A percentile compares a stretch with the other conserved stretches of the same genome.
These are phyloP conservation scores for Baudoinia panamericana DNA, from an alignment of 495 filamentous ascomycete genomes.

Conservation along the genomic window DNA sequence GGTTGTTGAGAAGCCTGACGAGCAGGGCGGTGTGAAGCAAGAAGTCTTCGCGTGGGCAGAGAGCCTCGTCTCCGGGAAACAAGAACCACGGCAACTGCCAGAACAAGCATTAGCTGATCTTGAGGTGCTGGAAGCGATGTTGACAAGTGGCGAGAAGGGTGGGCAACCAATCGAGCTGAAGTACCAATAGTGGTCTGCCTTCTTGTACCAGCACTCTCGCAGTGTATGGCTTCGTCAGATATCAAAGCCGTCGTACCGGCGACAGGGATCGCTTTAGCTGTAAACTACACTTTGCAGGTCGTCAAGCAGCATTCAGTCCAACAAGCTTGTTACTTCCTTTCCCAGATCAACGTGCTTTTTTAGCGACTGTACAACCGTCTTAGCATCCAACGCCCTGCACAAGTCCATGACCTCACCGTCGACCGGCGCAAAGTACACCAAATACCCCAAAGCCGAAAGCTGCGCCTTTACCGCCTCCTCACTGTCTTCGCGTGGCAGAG, in stretches of 20 bases:
- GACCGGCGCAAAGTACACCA: slow-evolving; percentile 55
- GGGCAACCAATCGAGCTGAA: slow-evolving; percentile 34
- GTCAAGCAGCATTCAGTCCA: no score
- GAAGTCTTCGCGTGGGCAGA: slow-evolving; percentile 58
- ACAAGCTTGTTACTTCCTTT: slow-evolving; percentile 11
- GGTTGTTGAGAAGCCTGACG: slow-evolving; percentile 30
- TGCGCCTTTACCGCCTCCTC: slow-evolving; percentile 59
- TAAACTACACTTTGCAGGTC: no score
- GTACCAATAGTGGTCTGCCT: no score
- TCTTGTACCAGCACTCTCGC: no score
- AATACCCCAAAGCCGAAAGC: slow-evolving; percentile 54
- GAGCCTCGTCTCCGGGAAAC: slow-evolving; percentile 36
- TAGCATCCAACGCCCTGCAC: slow-evolving; percentile 57
- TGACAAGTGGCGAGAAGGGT: slow-evolving; percentile 46
- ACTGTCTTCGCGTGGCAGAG: slow-evolving; percentile 54
- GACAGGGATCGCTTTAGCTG: no score
- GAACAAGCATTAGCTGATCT: slow-evolving; percentile 59
- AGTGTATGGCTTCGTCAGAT: no score
- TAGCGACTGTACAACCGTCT: slow-evolving; percentile 30
- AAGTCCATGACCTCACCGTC: slow-evolving; percentile 63
- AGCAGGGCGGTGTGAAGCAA: slow-evolving; percentile 47
- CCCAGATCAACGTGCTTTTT: slow-evolving; percentile 7
- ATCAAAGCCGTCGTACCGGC: no score
- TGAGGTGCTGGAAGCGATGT: slow-evolving; percentile 47
- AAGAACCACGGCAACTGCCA: slow-evolving; percentile 44